phyloP scores from a whole-genome alignment of 352 stramenopile genomes.

The Pythium pyrilobum region DNA sequence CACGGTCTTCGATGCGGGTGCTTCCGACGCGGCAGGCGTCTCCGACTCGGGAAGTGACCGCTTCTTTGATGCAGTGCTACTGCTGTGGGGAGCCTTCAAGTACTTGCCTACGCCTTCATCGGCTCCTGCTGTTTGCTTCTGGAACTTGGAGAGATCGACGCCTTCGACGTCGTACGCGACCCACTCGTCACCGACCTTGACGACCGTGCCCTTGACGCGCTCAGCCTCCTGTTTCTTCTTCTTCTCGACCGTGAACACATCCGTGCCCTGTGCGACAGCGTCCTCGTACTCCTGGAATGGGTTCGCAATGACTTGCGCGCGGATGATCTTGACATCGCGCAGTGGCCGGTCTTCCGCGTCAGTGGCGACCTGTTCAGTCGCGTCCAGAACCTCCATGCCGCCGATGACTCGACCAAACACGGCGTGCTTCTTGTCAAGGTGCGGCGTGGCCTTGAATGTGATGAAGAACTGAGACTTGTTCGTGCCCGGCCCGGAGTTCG shows the following conservation, averaged over 20 bases:
- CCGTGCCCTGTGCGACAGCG: slow-evolving; percentile 42
- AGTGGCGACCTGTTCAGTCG: slow-evolving; percentile 74
- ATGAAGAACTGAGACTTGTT: slow-evolving; percentile 99
- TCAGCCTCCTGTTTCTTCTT: slow-evolving; percentile 43
- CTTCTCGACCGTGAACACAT: slow-evolving; percentile 53
- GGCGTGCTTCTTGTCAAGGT: slow-evolving; percentile 98
- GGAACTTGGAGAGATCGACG: slow-evolving; percentile 42
- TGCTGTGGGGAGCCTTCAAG: slow-evolving; percentile 24
- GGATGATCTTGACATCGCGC: slow-evolving; percentile 78
- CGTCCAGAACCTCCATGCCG: slow-evolving; percentile 81
- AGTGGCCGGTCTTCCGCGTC: slow-evolving; percentile 76
- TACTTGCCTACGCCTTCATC: slow-evolving; percentile 70
- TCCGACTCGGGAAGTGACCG: slow-evolving; percentile 5
- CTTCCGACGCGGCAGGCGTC: slow-evolving; percentile 2
- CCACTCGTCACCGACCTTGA: slow-evolving; percentile 78
- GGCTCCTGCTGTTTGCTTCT: slow-evolving; percentile 33
- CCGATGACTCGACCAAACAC: slow-evolving; percentile 96
- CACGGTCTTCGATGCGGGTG: slow-evolving; percentile 5
- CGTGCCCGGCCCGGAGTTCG: slow-evolving; percentile 94
- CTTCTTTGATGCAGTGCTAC: slow-evolving; percentile 12
- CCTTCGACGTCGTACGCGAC: slow-evolving; percentile 74
- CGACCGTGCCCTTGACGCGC: slow-evolving; percentile 57
- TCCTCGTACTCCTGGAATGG: slow-evolving; percentile 87
- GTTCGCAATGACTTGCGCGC: slow-evolving; percentile 81
- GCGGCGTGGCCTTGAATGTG: slow-evolving; percentile 92